Evolutionary conservation across 1,284 basidiomycete genomes (phyloP), one percentile per base, ranked within the genome.

Genomic region (Marasmius sp.): DNA sequence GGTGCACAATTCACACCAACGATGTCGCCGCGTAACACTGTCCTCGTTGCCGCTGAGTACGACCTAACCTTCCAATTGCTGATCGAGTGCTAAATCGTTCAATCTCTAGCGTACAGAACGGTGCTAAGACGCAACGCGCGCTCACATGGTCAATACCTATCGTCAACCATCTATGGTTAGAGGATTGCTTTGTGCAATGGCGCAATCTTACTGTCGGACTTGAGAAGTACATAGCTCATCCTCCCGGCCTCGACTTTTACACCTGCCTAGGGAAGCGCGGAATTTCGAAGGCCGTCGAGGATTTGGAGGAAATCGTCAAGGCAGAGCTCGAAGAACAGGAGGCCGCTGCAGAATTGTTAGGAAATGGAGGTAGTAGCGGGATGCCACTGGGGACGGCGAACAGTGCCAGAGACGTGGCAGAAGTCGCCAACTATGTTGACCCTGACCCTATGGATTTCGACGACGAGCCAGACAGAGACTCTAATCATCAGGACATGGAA

Each of bases 111-210:
- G 74, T 84, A 20, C 76, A 54, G 14, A 54, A 77, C 1, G 92
- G 92, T n/a, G 84, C 82, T 3, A 95, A 95, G 75, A 87, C 91
- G 0, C 75, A 77, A 7, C 91, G 90, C 69, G 93, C 93, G 0
- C 77, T 79, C 9, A 79, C 85, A 0, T 96, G 94, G 94, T 85
- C 84, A 0, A 91, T 96, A 62, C 90, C 93, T 0, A 79, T 95
- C 61, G 90, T 96, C 12, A 95, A 95, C 67, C 95, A 97, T 68
- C 81, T 84, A 0, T 97, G 94, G 92, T 80, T 97, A 6, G 94
- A 96, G 71, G 92, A 94, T 65, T 95, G 92, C 72, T 92, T 94
- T 68, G 74, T 86, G 18, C 81, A 86, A 55, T 95, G 94, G 94
- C 79, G 81, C n/a, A 79, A 81, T 22, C 77, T 90, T 50, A 85